Evolutionary conservation across 2,329 filamentous ascomycete species (phyloP).

Genomic region (Xylariaceae sp.): DNA sequence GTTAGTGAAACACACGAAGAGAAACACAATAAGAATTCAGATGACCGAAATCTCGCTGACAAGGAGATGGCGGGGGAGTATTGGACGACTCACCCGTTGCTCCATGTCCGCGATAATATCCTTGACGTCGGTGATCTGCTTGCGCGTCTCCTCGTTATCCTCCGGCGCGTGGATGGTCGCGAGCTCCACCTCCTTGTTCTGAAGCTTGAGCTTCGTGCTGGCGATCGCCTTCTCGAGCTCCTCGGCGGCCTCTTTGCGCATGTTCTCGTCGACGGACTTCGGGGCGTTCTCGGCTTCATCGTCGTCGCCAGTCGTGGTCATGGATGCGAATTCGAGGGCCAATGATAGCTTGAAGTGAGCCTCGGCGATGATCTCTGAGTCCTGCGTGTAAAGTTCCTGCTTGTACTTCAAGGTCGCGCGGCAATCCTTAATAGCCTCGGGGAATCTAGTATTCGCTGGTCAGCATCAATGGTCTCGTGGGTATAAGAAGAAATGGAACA

Average conservation of each 20-base stretch:
- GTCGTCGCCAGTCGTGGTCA: slow-evolving; percentile 56
- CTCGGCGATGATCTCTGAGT: slow-evolving; percentile 83
- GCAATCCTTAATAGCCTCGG: slow-evolving; percentile 79
- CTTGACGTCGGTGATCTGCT: slow-evolving; percentile 65
- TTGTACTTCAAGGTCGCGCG: slow-evolving; percentile 74
- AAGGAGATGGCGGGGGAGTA: slow-evolving; percentile 26
- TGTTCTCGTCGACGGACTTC: slow-evolving; percentile 59
- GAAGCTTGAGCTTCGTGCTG: slow-evolving; percentile 65
- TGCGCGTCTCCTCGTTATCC: slow-evolving; percentile 59
- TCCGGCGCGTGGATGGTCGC: slow-evolving; percentile 58
- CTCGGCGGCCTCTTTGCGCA: slow-evolving; percentile 64
- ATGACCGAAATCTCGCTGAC: slow-evolving; percentile 15
- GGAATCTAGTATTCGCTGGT: slow-evolving; percentile 51
- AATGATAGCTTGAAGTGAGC: slow-evolving; percentile 95
- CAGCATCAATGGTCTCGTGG: slow-evolving; percentile 15
- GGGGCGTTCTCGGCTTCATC: slow-evolving; percentile 32
- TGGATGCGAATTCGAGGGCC: slow-evolving; percentile 86
- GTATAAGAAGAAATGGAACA: slow-evolving; percentile 12
- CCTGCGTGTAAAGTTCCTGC: slow-evolving; percentile 68
- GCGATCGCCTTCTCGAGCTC: slow-evolving; percentile 71
- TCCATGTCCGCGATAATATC: slow-evolving; percentile 77
- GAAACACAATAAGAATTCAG: neutral
- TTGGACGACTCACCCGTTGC: slow-evolving; percentile 52
- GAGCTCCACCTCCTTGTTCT: slow-evolving; percentile 63
- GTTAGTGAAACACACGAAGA: slow-evolving; percentile 15